Evolutionary conservation across 2,329 filamentous ascomycete species (phyloP).

Genomic region (Chrysoporthe deuterocubensis): DNA sequence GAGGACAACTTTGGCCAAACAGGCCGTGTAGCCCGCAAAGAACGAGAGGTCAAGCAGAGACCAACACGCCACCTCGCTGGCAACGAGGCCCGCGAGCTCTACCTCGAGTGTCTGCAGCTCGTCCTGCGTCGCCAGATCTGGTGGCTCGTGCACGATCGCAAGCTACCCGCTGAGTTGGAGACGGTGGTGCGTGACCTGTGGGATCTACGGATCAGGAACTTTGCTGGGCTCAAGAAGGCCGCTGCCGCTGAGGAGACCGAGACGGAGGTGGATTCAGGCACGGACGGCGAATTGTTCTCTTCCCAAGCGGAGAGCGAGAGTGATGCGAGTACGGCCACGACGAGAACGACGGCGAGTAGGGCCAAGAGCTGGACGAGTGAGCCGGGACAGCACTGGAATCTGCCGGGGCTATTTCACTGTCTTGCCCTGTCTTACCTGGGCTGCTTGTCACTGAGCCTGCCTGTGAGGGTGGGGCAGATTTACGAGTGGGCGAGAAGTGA

Average conservation of each 20-base stretch:
- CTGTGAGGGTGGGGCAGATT: conserved; percentile 76
- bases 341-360: conserved; percentile 38
- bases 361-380: conserved; percentile 50
- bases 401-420: conserved; percentile 74
- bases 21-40: conserved; percentile 58
- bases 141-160: conserved; percentile 70
- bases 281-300: conserved; percentile 56
- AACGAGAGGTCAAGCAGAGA: conserved; percentile 60
- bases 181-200: conserved; percentile 82
- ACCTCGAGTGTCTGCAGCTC: conserved; percentile 82
- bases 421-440: conserved; percentile 81
- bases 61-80: conserved; percentile 64
- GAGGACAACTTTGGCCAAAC: conserved; percentile 70
- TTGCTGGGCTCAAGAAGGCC: conserved; percentile 57
- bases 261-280: conserved; percentile 36
- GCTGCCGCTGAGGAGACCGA: conserved; percentile 37
- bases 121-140: conserved; percentile 80
- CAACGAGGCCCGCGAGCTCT: conserved; percentile 73
- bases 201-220: conserved; percentile 66
- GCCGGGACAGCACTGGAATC: conserved; percentile 52
- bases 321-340: conserved; percentile 33
- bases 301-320: conserved; percentile 55
- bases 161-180: conserved; percentile 75
- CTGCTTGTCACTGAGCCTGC: conserved; percentile 73
- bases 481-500: conserved; percentile 68